Evolutionary conservation across 176 grass and related monocot species (phyloP).

Genomic region (Themeda triandra): DNA sequence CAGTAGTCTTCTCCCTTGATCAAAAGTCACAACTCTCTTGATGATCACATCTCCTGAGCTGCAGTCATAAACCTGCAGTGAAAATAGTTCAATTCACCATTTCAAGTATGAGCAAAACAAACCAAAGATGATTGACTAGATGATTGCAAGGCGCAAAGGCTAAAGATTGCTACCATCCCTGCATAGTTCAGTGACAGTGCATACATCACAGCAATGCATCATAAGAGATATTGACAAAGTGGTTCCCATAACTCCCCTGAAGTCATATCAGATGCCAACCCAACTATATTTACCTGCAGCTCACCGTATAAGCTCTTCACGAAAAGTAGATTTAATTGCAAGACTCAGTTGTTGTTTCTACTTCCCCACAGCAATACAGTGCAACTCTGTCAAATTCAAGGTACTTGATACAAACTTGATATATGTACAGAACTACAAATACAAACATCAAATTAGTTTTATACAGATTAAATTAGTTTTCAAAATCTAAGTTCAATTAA

Average conservation of each 20-base stretch:
- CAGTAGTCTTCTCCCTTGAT: constrained; percentile 72
- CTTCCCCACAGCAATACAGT: not conserved
- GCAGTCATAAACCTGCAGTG: constrained; percentile 51
- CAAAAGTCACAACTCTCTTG: constrained; percentile 87
- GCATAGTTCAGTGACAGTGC: not conserved
- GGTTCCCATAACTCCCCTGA: not conserved
- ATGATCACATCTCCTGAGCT: constrained; percentile 72
- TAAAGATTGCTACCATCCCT: not conserved
- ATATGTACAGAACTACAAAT: not conserved
- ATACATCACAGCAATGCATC: not conserved
- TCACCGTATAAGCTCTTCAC: not conserved
- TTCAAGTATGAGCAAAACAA: not conserved
- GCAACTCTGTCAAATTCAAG: not conserved
- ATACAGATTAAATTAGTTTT: not conserved
- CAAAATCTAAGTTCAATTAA: not conserved
- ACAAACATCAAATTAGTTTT: not conserved
- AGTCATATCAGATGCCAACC: not conserved
- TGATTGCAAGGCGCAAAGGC: not conserved
- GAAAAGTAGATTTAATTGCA: not conserved
- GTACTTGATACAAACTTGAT: not conserved
- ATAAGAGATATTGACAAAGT: not conserved
- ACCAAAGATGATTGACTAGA: not conserved
- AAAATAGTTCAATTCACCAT: not conserved
- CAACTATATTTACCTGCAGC: not conserved
- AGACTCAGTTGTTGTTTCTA: not conserved